Percentiles rank a stretch among this genome's conserved stretches.
These are phyloP conservation scores for Sarocladium strictum DNA, from an alignment of 2,329 filamentous ascomycete genomes.

Conservation along the genomic window DNA sequence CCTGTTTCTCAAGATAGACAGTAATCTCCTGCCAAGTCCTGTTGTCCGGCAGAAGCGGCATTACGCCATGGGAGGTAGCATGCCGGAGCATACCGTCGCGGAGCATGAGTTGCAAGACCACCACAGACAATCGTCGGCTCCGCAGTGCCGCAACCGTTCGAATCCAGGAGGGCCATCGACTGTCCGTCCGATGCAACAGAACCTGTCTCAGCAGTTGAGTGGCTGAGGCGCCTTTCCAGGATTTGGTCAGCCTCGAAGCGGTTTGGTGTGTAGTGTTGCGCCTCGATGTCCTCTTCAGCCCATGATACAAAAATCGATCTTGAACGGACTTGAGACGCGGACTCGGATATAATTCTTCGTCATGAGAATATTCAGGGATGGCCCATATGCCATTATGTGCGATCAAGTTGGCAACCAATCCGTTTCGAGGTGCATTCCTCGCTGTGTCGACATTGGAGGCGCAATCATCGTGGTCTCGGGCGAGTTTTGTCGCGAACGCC, in stretches of 20 bases:
- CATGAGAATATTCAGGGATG: no score
- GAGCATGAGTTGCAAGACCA: conserved; percentile 10
- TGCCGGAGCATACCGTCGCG: neutral
- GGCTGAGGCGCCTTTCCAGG: neutral
- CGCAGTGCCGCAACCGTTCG: neutral
- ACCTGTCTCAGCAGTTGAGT: neutral
- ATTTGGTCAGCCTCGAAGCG: neutral
- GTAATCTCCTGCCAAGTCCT: neutral
- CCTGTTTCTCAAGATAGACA: neutral
- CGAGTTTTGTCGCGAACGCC: no score
- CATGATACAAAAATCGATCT: neutral
- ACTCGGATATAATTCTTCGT: neutral
- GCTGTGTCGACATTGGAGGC: neutral
- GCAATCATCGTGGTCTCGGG: no score
- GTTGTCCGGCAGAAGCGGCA: neutral
- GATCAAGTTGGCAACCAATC: no score
- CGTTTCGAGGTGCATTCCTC: neutral
- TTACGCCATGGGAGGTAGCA: neutral
- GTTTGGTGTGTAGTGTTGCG: neutral
- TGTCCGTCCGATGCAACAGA: neutral
- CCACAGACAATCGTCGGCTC: neutral
- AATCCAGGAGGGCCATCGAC: neutral
- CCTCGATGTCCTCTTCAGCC: neutral
- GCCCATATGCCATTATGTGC: no score
- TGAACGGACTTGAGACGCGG: neutral